Evolutionary conservation across 148 eudicot species (phyloP).

Genomic region (Vaccinium darrowii): DNA sequence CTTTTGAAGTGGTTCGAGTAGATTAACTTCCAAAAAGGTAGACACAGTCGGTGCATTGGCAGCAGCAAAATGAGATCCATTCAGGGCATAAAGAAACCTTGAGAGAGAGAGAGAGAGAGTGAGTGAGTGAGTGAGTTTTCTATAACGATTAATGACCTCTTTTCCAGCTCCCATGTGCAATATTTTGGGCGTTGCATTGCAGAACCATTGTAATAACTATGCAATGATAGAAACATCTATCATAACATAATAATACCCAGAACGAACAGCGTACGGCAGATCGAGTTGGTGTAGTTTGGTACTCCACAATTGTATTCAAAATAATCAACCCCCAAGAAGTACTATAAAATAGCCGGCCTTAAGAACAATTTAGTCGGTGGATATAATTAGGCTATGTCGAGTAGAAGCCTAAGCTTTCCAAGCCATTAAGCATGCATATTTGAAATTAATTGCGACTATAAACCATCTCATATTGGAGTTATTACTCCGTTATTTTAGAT

Average conservation of each 20-base stretch:
- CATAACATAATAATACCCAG: too few relatives aligned
- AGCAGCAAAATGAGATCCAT: neutral
- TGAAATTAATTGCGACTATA: neutral
- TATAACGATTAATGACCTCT: neutral
- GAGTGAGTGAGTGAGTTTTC: neutral
- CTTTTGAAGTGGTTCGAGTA: neutral
- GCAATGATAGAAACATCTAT: too few relatives aligned
- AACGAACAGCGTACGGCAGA: neutral
- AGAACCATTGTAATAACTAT: too few relatives aligned
- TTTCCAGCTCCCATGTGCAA: neutral
- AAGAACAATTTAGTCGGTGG: too few relatives aligned
- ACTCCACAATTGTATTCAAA: neutral
- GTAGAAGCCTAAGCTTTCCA: neutral
- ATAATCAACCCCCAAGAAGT: too few relatives aligned
- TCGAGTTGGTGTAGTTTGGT: neutral
- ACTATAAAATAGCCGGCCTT: neutral
- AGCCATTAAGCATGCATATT: neutral
- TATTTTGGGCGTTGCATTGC: too few relatives aligned
- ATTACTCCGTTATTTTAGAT: neutral
- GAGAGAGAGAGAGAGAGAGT: neutral
- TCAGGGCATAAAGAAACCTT: neutral
- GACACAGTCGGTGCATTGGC: neutral
- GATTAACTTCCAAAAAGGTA: too few relatives aligned
- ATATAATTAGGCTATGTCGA: too few relatives aligned
- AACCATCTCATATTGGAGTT: neutral